These are phyloP conservation scores for Arabidopsis lyrata DNA, from an alignment of 441 rosid genomes.

Conservation along the genomic window DNA sequence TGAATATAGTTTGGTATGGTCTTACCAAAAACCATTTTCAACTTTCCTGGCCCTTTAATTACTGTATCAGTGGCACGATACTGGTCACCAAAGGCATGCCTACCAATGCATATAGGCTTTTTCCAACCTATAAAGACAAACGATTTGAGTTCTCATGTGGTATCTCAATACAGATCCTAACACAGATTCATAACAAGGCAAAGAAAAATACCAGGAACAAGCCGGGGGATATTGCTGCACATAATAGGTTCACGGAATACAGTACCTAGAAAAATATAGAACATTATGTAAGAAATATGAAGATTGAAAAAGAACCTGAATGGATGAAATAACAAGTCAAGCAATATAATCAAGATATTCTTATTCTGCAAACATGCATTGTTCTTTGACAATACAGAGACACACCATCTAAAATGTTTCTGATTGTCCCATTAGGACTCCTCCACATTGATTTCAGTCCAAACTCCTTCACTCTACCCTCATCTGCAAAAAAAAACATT, in stretches of 20 bases:
- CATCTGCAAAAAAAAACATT: constrained; percentile 63
- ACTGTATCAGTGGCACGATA: constrained; percentile 86
- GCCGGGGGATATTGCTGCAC: constrained; percentile 84
- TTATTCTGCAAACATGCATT: constrained; percentile 16
- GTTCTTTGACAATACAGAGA: not conserved
- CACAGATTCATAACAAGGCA: constrained; percentile 3
- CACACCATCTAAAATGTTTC: constrained; percentile 93
- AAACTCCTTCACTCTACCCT: constrained; percentile 92
- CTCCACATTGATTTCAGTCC: constrained; percentile 90
- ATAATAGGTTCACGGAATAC: constrained; percentile 97
- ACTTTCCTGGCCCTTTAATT: constrained; percentile 86
- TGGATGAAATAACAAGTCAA: not conserved
- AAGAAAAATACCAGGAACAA: constrained; percentile 73
- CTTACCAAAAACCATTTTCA: constrained; percentile 92
- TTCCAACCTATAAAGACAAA: constrained; percentile 73
- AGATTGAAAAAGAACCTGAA: constrained; percentile 8
- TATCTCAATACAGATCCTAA: constrained; percentile 23
- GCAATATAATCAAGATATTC: constrained; percentile 13
- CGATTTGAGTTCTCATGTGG: constrained; percentile 32
- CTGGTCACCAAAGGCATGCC: constrained; percentile 99
- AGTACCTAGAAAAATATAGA: constrained; percentile 66
- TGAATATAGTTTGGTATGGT: constrained; percentile 38
- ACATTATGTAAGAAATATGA: constrained; percentile 22
- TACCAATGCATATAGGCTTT: constrained; percentile 96
- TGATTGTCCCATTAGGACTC: constrained; percentile 97